A percentile compares a stretch with the other conserved stretches of the same genome.
Conservation (phyloP, 352 stramenopile genomes). For the Phytophthora pluvialis region DNA sequence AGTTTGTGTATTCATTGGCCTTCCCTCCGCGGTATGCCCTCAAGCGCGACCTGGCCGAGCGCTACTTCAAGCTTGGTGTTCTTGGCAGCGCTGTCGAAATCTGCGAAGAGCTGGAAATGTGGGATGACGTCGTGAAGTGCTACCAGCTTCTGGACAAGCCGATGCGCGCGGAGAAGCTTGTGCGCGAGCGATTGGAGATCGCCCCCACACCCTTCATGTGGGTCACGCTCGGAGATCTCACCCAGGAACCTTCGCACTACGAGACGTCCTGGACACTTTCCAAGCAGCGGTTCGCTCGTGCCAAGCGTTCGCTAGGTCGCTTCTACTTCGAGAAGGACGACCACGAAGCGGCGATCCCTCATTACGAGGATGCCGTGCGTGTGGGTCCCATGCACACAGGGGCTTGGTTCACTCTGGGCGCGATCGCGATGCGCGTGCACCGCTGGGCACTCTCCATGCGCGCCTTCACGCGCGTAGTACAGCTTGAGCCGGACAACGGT, state of each 20-base stretch:
- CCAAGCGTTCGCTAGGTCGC: slow-evolving; percentile 91
- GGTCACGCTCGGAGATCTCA: slow-evolving; percentile 94
- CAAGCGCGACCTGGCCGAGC: slow-evolving; percentile 92
- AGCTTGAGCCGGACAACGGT: slow-evolving; percentile 94
- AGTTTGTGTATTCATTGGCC: slow-evolving; percentile 92
- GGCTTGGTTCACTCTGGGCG: slow-evolving; percentile 94
- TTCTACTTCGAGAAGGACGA: slow-evolving; percentile 91
- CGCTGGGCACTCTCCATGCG: slow-evolving; percentile 87
- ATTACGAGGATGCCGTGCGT: slow-evolving; percentile 86
- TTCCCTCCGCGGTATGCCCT: slow-evolving; percentile 95
- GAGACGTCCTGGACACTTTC: slow-evolving; percentile 93
- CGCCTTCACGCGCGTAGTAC: slow-evolving; percentile 93
- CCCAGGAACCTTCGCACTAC: slow-evolving; percentile 89
- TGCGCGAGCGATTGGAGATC: slow-evolving; percentile 86
- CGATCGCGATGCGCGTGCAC: slow-evolving; percentile 90
- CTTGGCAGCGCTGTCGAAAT: slow-evolving; percentile 91
- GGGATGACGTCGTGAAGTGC: slow-evolving; percentile 97
- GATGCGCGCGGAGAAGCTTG: slow-evolving; percentile 90
- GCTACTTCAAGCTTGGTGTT: slow-evolving; percentile 92
- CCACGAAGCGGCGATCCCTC: slow-evolving; percentile 66
- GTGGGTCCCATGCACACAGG: slow-evolving; percentile 91
- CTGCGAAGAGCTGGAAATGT: slow-evolving; percentile 95
- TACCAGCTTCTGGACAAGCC: slow-evolving; percentile 93
- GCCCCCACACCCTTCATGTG: slow-evolving; percentile 93
- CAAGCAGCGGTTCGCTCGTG: slow-evolving; percentile 90